Percentiles rank a stretch among this genome's conserved stretches.
phyloP scores from a whole-genome alignment of 2,329 filamentous ascomycete genomes.

The Harringtonia lauricola region DNA sequence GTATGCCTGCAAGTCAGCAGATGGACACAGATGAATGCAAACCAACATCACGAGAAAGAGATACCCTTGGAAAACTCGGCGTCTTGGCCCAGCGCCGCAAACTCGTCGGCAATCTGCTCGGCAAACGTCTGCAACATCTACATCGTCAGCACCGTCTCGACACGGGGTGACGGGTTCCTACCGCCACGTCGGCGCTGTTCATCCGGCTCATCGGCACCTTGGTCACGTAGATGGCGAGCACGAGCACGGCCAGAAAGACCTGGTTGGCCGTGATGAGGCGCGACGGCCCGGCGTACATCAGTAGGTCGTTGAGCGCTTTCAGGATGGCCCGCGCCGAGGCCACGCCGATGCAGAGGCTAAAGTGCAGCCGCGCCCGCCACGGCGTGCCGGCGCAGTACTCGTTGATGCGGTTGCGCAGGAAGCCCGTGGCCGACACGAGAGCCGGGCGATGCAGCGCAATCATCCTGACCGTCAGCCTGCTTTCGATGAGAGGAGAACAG shows the following conservation, averaged over 20 bases:
- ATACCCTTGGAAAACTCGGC: background rate
- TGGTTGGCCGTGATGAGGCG: slow-evolving; percentile 4
- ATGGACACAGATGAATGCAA: too few relatives aligned
- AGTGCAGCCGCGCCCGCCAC: slow-evolving; percentile 3
- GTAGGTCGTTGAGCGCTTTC: slow-evolving; percentile 4
- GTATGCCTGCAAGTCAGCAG: too few relatives aligned
- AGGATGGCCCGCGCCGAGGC: slow-evolving; percentile 3
- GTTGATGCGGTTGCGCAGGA: slow-evolving; percentile 5
- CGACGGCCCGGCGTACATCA: slow-evolving; percentile 2
- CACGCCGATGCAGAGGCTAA: slow-evolving; percentile 7
- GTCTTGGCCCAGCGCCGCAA: background rate
- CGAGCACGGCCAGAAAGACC: slow-evolving; percentile 4
- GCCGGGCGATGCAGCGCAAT: slow-evolving; percentile 7
- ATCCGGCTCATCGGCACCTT: slow-evolving; percentile 5
- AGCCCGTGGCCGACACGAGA: slow-evolving; percentile 1
- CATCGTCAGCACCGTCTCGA: too few relatives aligned
- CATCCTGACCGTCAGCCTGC: background rate
- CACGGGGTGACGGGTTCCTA: too few relatives aligned
- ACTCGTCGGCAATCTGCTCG: slow-evolving; percentile 3
- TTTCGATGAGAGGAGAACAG: background rate
- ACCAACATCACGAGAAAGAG: too few relatives aligned
- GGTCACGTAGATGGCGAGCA: slow-evolving; percentile 5
- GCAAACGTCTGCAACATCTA: slow-evolving; percentile 4
- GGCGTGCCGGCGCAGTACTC: slow-evolving; percentile 6
- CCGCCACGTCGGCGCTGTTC: slow-evolving; percentile 3